phyloP scores from a whole-genome alignment of 192 early-diverging fungal species.

The Spinellus fusiger region DNA sequence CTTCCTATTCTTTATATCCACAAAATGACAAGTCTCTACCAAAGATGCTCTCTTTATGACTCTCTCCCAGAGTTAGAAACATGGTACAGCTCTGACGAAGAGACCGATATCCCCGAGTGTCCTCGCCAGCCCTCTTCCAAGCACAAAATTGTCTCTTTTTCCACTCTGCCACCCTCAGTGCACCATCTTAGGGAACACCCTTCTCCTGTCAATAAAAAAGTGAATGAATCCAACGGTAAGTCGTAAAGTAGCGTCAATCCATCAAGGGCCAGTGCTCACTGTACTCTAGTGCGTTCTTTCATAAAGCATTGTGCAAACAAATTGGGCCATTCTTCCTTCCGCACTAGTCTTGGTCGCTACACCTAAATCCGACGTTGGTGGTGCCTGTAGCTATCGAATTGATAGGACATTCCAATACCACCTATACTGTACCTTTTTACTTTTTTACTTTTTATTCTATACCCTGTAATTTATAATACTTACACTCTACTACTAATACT shows the following conservation, averaged over 20 bases:
- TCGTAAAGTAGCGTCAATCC: background rate
- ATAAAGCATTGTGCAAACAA: conserved; percentile 7
- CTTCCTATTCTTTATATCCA: no score
- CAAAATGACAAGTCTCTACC: background rate
- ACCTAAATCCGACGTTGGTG: background rate
- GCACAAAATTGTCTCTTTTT: conserved; percentile 19
- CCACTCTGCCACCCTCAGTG: conserved; percentile 15
- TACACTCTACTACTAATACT: no score
- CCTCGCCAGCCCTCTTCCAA: background rate
- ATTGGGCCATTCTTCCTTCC: background rate
- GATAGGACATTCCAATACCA: no score
- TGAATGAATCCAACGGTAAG: background rate
- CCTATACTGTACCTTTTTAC: no score
- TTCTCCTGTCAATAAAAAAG: no score
- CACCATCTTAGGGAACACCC: background rate
- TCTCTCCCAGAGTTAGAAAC: conserved; percentile 14
- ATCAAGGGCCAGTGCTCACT: background rate
- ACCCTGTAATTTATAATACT: no score
- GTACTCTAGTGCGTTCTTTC: background rate
- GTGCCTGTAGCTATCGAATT: no score
- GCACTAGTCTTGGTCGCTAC: background rate
- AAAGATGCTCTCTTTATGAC: conserved; percentile 5
- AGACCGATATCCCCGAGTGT: background rate
- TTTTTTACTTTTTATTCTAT: no score
- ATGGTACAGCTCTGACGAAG: conserved; percentile 10